Base-by-base conservation (phyloP, 176 grass and related monocot genomes). In the Musa beccarii region DNA sequence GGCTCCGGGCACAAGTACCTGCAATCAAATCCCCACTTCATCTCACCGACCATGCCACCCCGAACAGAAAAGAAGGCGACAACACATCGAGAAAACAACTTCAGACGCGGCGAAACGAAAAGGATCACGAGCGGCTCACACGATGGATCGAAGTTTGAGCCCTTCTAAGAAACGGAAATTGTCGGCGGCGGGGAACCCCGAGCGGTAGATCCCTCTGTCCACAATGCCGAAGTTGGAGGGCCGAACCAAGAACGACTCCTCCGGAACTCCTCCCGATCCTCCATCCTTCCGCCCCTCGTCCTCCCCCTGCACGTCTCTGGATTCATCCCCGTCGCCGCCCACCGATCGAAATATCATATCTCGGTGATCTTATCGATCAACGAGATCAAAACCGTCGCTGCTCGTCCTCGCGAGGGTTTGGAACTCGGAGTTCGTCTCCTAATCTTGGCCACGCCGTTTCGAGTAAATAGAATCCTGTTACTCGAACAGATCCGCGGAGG, bases 1-100 rank as follows among this genome's bases (percentile, higher is more conserved):
- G 89, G 74, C 64, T 92, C 83, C 15, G 78, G 85, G 77, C 85
- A 88, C 57, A 92, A 55, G 53, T 88, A 92, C 73, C 85, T 92
- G 19, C 74, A 61, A 49, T 26, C 19, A 19, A 76, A 63, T 26
- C 0, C 56, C 55, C 4, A 62, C 19, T 34, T 21, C 34, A 50
- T 76, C 51, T 8, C 59, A 21, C 19, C 26, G 16, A 76, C 19
- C n/a, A 2, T 19, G 19, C 51, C 49, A 24, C 74, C 56, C 74
- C n/a, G 75, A 26, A 74, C 10, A 17, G 9, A 26, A 50, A 78
- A 23, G 2, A 54, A 83, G 66, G 64, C 28, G 21, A 24, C n/a
- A 73, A 5, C 2, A 73, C 16, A 59, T 17, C 57, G 57, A n/a
- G n/a, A 61, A 15, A 67, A 2, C 62, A 74, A 43, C n/a, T 10